Conservation (phyloP, 768 basidiomycete genomes). For the Suillus sp. region DNA sequence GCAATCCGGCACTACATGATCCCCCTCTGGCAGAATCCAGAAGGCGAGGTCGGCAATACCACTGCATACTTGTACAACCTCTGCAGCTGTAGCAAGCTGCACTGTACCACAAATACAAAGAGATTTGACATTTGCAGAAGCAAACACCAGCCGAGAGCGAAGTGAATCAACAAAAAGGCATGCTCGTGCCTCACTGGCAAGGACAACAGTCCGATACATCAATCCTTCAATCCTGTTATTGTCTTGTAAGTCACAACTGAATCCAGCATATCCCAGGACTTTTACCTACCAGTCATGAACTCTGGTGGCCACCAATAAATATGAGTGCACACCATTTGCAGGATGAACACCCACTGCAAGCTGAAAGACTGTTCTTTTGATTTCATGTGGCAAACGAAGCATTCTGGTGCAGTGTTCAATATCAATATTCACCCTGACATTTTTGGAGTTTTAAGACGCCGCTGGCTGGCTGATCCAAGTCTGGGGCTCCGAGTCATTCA, state of each 20-base stretch:
- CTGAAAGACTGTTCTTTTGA: background rate
- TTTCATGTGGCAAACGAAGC: background rate
- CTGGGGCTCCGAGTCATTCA: no score
- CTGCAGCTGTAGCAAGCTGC: background rate
- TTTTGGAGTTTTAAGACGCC: no score
- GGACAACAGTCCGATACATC: background rate
- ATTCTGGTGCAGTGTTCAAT: no score
- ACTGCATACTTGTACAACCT: background rate
- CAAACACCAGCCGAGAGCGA: no score
- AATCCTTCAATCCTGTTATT: background rate
- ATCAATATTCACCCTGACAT: no score
- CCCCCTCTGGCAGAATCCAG: conserved; percentile 7
- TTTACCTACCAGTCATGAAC: background rate
- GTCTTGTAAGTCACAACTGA: background rate
- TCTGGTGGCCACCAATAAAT: background rate
- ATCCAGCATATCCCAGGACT: background rate
- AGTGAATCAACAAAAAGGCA: no score
- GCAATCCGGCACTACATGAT: background rate
- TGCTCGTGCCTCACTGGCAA: background rate
- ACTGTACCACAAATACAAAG: background rate
- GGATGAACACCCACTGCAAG: background rate
- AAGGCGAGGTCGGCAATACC: background rate
- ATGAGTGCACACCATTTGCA: background rate
- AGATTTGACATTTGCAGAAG: background rate
- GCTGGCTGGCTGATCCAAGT: no score